These are phyloP conservation scores for Sarocladium brachiariae DNA, from an alignment of 2,329 filamentous ascomycete genomes.

Conservation along the genomic window DNA sequence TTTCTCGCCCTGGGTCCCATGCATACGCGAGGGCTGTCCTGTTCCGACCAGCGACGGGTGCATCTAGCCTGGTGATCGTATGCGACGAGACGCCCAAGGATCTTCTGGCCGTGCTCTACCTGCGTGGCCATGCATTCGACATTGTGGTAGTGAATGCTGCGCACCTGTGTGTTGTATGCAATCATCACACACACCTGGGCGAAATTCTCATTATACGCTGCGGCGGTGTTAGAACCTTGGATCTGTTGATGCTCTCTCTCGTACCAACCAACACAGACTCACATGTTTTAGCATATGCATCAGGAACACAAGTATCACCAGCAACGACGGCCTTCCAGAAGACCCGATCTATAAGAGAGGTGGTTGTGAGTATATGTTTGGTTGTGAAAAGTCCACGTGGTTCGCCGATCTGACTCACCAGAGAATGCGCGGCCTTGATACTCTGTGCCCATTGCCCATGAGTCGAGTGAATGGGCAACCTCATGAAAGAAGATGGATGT, in stretches of 20 bases:
- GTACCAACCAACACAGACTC: no score
- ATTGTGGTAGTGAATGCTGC: neutral
- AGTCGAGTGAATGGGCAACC: conserved; percentile 2
- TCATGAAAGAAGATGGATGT: conserved; percentile 3
- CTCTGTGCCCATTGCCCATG: conserved; percentile 4
- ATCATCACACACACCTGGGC: conserved; percentile 4
- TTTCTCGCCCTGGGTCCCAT: conserved; percentile 4
- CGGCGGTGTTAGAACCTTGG: neutral
- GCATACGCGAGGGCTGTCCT: conserved; percentile 2
- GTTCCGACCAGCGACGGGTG: conserved; percentile 3
- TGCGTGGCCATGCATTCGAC: conserved; percentile 1
- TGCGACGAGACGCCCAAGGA: neutral
- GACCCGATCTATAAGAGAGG: neutral
- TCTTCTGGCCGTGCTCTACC: neutral
- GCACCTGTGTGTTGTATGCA: conserved; percentile 1
- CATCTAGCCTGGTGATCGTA: neutral
- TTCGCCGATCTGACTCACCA: no score
- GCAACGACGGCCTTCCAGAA: conserved; percentile 1
- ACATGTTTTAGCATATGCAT: conserved; percentile 2
- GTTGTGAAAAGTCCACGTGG: neutral
- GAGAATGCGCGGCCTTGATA: conserved; percentile 3
- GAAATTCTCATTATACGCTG: conserved; percentile 4
- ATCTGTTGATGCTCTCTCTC: no score
- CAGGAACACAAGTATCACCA: neutral
- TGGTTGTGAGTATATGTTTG: neutral